Base-by-base conservation (phyloP, 1,284 basidiomycete species). In the Marasmius tenuissimus region DNA sequence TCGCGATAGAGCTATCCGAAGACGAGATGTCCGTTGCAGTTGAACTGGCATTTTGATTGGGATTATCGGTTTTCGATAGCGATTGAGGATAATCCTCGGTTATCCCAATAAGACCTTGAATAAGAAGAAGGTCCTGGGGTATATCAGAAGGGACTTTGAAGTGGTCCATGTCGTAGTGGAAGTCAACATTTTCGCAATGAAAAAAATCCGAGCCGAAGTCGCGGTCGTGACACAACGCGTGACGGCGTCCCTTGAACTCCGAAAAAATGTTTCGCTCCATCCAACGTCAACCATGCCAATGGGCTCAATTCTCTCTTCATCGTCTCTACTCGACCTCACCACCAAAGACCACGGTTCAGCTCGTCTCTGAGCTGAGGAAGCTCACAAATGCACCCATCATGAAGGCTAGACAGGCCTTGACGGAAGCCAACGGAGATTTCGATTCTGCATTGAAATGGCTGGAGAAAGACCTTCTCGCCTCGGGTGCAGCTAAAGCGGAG, bases 401-500 rank as follows among this genome's bases (percentile, higher is more conserved):
- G 52, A 94, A 96, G 78, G 96, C 96, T 53, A 87, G 91, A 56
- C 93, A 97, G 74, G 96, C 96, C 2, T 88, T 98, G 60, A 74
- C 79, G 56, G 86, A 88, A 33, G 84, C 87, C 39, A 85, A 89
- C 70, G 91, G 94, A 78, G 86, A 95, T 75, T 73, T 97, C 61
- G 72, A 84, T 6, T 83, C 76, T 8, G 95, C 96, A 1, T 75
- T 97, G 52, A 77, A 81, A 66, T 98, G 94, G 92, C 85, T 98
- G 47, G 79, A 91, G 68, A 81, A 86, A 55, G 92, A 96, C 72
- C 82, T 91, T 18, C 81, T 80, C 3, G 77, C 81, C 34, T 86
- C 88, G 0, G 93, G 93, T 3, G 89, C 87, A 7, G 85, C 86
- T 66, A 94, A 93, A 70, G 93, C 91, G 0, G 92, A 88, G 56